Percentiles rank a stretch among this genome's conserved stretches.
phyloP scores from a whole-genome alignment of 2,329 filamentous ascomycete species.

The Monosporascus sp. region DNA sequence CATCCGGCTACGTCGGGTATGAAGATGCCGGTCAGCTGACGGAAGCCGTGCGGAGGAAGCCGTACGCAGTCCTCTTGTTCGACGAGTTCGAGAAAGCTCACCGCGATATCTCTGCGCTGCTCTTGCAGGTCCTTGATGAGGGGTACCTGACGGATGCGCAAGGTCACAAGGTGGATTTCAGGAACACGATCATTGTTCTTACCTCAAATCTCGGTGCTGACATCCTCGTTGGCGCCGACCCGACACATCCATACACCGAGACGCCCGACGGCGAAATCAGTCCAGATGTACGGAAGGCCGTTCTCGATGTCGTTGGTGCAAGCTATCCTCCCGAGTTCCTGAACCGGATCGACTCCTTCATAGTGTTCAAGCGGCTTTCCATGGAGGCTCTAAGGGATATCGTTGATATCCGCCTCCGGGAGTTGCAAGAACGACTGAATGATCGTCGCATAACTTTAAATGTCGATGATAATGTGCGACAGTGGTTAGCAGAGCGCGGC shows the following conservation, averaged over 20 bases:
- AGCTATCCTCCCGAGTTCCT: slow-evolving; percentile 87
- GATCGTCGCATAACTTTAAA: slow-evolving; percentile 76
- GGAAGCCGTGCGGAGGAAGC: slow-evolving; percentile 89
- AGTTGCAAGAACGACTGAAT: slow-evolving; percentile 76
- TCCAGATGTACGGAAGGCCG: slow-evolving; percentile 65
- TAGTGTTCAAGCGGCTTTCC: slow-evolving; percentile 86
- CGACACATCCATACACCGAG: slow-evolving; percentile 57
- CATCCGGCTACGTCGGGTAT: slow-evolving; percentile 93
- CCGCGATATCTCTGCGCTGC: slow-evolving; percentile 83
- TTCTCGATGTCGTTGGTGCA: slow-evolving; percentile 79
- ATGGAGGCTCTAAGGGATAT: slow-evolving; percentile 78
- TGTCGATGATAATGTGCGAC: slow-evolving; percentile 65
- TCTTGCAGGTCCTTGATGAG: slow-evolving; percentile 93
- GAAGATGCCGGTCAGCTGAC: slow-evolving; percentile 95
- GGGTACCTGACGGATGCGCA: slow-evolving; percentile 93
- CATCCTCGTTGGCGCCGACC: slow-evolving; percentile 74
- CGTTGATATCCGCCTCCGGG: slow-evolving; percentile 82
- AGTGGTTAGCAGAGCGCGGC: slow-evolving; percentile 83
- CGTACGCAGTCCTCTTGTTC: slow-evolving; percentile 89
- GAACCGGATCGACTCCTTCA: slow-evolving; percentile 95
- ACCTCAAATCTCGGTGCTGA: slow-evolving; percentile 93
- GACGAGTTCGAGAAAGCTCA: slow-evolving; percentile 99
- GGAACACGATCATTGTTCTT: slow-evolving; percentile 92
- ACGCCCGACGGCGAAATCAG: slow-evolving; percentile 64
- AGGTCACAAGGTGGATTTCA: slow-evolving; percentile 94